Percentiles rank a stretch among this genome's conserved stretches.
phyloP scores from a whole-genome alignment of 305 asterid species.

The Caryopteris hybrid region DNA sequence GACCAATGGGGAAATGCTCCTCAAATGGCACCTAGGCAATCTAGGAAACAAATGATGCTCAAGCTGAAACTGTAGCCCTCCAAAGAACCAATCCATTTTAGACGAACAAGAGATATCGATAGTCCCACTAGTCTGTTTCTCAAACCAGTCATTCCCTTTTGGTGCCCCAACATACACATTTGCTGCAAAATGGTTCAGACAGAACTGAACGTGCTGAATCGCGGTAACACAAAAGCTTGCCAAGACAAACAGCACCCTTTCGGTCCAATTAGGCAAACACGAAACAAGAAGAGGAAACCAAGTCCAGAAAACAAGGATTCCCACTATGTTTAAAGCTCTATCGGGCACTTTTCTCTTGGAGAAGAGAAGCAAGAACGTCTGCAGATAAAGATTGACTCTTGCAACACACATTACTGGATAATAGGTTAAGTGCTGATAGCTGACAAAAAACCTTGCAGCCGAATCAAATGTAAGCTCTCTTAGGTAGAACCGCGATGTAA shows the following conservation, averaged over 20 bases:
- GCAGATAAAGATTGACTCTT: constrained; percentile 55
- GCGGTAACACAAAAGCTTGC: constrained; percentile 48
- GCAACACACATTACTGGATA: constrained; percentile 58
- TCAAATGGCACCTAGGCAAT: constrained; percentile 64
- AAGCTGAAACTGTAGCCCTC: constrained; percentile 71
- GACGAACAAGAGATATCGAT: constrained; percentile 54
- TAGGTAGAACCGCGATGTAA: constrained; percentile 46
- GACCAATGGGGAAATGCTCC: constrained; percentile 60
- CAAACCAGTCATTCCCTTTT: constrained; percentile 70
- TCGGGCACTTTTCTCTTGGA: constrained; percentile 52
- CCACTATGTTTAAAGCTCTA: constrained; percentile 47
- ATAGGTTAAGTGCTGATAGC: constrained; percentile 58
- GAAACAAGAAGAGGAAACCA: constrained; percentile 78
- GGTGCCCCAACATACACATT: constrained; percentile 64
- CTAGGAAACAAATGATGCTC: constrained; percentile 80
- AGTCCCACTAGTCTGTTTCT: constrained; percentile 71
- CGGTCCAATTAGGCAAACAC: constrained; percentile 56
- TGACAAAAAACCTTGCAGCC: constrained; percentile 43
- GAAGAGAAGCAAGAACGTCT: constrained; percentile 55
- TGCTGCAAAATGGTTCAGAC: constrained; percentile 65
- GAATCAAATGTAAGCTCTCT: constrained; percentile 50
- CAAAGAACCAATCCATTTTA: constrained; percentile 80
- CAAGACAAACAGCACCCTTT: constrained; percentile 50
- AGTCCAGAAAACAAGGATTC: constrained; percentile 63
- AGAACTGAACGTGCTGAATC: constrained; percentile 66